These are phyloP conservation scores for Drechslerella dactyloides DNA, from an alignment of 2,329 filamentous ascomycete species.

Conservation along the genomic window DNA sequence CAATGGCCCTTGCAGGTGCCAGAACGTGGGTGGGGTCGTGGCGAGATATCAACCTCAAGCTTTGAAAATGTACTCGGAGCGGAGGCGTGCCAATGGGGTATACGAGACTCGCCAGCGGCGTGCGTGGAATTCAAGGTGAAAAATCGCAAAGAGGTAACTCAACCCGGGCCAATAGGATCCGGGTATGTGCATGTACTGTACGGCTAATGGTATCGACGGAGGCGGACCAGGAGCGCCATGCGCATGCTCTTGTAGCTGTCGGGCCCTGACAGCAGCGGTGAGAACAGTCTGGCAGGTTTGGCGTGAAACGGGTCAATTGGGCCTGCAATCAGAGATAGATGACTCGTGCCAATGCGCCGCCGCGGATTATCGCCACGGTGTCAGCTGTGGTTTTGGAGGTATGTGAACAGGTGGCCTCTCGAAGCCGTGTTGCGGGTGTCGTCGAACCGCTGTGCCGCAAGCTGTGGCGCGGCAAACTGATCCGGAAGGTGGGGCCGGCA, in stretches of 20 bases:
- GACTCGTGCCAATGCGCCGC: no score
- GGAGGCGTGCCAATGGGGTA: no score
- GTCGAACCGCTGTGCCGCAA: no score
- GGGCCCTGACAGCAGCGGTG: slow-evolving; percentile 25
- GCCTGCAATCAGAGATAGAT: slow-evolving; percentile 29
- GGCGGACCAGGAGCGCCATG: slow-evolving; percentile 30
- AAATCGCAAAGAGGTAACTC: slow-evolving; percentile 21
- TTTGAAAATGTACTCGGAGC: no score
- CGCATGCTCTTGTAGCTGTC: slow-evolving; percentile 49
- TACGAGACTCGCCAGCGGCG: no score
- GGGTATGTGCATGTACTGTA: neutral
- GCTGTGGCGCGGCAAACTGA: neutral
- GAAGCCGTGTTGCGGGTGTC: slow-evolving; percentile 25
- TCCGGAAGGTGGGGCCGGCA: slow-evolving; percentile 44
- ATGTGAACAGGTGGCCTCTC: slow-evolving; percentile 51
- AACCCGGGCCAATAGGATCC: slow-evolving; percentile 40
- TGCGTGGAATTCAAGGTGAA: slow-evolving; percentile 2
- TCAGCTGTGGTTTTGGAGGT: slow-evolving; percentile 32
- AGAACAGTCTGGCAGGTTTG: slow-evolving; percentile 49
- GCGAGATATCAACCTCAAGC: no score
- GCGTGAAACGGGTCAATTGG: slow-evolving; percentile 40
- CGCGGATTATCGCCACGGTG: slow-evolving; percentile 48
- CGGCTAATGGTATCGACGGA: slow-evolving; percentile 9
- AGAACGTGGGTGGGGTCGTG: no score
- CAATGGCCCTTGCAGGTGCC: no score